A percentile compares a stretch with the other conserved stretches of the same genome.
phyloP scores from a whole-genome alignment of 2,329 filamentous ascomycete genomes.

The Furcasterigmium sp. region DNA sequence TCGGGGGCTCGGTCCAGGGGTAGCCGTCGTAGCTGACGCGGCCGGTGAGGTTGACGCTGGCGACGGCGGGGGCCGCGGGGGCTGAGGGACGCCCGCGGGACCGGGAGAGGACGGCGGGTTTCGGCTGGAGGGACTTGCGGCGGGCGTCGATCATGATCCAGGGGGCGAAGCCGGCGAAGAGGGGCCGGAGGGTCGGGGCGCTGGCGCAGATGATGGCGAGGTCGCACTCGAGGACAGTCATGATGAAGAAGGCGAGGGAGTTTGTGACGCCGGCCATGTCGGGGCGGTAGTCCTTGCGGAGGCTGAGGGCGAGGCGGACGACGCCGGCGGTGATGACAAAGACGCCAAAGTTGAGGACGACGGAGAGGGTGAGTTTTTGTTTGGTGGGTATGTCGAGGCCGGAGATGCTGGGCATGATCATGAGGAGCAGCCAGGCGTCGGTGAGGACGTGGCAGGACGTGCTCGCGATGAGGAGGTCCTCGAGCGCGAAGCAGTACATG shows the following conservation, averaged over 20 bases:
- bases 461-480: slow-evolving; percentile 35
- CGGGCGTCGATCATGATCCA: slow-evolving; percentile 13
- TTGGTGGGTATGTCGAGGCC: slow-evolving; percentile 30
- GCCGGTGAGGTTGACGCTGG: slow-evolving; percentile 21
- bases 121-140: slow-evolving; percentile 7
- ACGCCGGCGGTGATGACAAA: slow-evolving; percentile 31
- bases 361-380: slow-evolving; percentile 35
- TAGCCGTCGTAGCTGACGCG: slow-evolving; percentile 24
- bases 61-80: not conserved
- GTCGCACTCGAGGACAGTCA: slow-evolving; percentile 29
- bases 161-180: slow-evolving; percentile 21
- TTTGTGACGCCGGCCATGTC: slow-evolving; percentile 13
- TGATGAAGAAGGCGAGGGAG: slow-evolving; percentile 26
- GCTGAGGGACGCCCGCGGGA: not conserved
- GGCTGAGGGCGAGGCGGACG: slow-evolving; percentile 22
- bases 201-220: slow-evolving; percentile 28
- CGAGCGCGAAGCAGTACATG: slow-evolving; percentile 31
- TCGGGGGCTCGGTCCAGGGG: slow-evolving; percentile 18
- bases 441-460: slow-evolving; percentile 40
- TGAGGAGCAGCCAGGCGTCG: slow-evolving; percentile 35
- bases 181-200: slow-evolving; percentile 23
- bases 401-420: slow-evolving; percentile 35
- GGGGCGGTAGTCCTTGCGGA: slow-evolving; percentile 18
- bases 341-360: slow-evolving; percentile 39
- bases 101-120: not conserved